Percentiles rank a stretch among this genome's conserved stretches.
Evolutionary conservation across 176 grass and related monocot genomes (phyloP).

Genomic region (Cenchrus fungigraminus): DNA sequence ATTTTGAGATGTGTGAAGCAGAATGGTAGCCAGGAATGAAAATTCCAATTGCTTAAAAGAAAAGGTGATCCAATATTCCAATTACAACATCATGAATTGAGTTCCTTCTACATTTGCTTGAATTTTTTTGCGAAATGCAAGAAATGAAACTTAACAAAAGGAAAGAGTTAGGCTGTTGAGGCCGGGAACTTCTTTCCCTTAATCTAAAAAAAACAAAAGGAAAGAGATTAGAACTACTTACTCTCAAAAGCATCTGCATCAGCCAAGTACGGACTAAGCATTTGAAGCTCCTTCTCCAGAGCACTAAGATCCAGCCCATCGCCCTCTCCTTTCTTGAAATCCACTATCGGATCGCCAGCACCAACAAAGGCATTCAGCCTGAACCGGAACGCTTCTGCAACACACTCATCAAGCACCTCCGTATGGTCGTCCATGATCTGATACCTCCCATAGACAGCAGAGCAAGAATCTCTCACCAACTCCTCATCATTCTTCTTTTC

Average conservation of each 20-base stretch:
- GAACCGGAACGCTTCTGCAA: conserved; percentile 45
- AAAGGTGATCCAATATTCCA: neutral
- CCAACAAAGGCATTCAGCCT: conserved; percentile 27
- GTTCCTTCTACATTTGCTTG: conserved; percentile 3
- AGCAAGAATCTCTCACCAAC: conserved; percentile 44
- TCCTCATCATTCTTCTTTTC: conserved; percentile 40
- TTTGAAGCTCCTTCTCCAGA: conserved; percentile 66
- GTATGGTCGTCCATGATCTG: conserved; percentile 82
- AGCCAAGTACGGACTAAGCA: conserved; percentile 55
- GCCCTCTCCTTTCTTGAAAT: conserved; percentile 40
- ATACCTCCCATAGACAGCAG: conserved; percentile 78
- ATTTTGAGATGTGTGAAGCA: neutral
- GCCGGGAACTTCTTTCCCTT: no score
- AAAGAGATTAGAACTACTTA: conserved; percentile 37
- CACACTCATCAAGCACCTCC: conserved; percentile 77
- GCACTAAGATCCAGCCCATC: conserved; percentile 37
- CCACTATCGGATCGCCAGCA: conserved; percentile 30
- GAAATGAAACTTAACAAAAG: neutral
- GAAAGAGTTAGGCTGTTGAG: no score
- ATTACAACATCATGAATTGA: neutral
- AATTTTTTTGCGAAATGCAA: neutral
- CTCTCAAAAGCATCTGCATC: conserved; percentile 32
- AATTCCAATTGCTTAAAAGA: conserved; percentile 15
- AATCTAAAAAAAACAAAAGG: no score
- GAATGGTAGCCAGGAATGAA: neutral